Conservation (phyloP, 352 stramenopile genomes). For the Phytophthora sp. region DNA sequence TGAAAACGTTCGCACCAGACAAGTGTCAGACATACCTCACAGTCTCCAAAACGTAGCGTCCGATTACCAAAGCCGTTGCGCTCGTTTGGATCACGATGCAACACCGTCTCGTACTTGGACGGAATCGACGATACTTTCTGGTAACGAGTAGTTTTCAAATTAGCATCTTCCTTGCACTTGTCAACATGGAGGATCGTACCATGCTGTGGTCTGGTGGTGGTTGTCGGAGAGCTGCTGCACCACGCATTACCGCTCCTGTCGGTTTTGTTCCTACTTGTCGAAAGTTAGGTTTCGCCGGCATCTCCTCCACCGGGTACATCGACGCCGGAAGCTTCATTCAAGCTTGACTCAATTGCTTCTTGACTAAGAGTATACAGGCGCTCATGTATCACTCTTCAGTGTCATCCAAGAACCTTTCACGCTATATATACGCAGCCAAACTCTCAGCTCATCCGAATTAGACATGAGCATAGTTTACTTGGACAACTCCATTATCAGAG, state of each 20-base stretch:
- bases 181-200: slow-evolving; percentile 6
- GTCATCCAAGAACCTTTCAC: too few relatives aligned
- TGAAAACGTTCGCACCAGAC: not conserved
- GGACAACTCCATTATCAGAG: not conserved
- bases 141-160: not conserved
- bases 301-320: slow-evolving; percentile 21
- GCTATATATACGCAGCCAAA: slow-evolving; percentile 14
- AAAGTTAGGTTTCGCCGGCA: slow-evolving; percentile 52
- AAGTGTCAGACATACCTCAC: slow-evolving; percentile 32
- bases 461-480: not conserved
- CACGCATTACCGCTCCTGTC: slow-evolving; percentile 38
- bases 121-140: slow-evolving; percentile 76
- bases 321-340: slow-evolving; percentile 26
- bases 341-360: not conserved
- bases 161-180: not conserved
- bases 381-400: too few relatives aligned
- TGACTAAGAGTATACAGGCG: too few relatives aligned
- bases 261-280: slow-evolving; percentile 65
- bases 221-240: slow-evolving; percentile 23
- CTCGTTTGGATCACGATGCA: slow-evolving; percentile 65
- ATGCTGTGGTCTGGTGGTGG: slow-evolving; percentile 19
- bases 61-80: slow-evolving; percentile 72
- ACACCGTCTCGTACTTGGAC: slow-evolving; percentile 79
- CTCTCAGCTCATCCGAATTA: slow-evolving; percentile 3
- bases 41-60: slow-evolving; percentile 69